Evolutionary conservation across 2,329 filamentous ascomycete genomes (phyloP).

Genomic region (Sclerotinia trifoliorum): DNA sequence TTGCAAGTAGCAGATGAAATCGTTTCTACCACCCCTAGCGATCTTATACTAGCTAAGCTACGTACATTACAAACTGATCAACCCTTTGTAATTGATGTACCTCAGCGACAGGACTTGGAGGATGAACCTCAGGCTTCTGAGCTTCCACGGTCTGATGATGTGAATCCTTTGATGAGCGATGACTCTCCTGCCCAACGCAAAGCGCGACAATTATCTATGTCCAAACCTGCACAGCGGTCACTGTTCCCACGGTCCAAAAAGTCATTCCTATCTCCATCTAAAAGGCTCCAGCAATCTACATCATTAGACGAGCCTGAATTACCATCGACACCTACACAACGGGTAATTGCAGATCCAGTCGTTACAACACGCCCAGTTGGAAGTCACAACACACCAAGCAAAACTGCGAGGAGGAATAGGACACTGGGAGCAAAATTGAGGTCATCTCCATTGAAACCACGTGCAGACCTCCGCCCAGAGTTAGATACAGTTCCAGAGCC

Average conservation of each 20-base stretch:
- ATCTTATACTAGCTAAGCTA: slow-evolving; percentile 6
- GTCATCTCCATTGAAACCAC: slow-evolving; percentile 40
- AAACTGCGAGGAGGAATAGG: slow-evolving; percentile 46
- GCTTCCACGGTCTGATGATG: slow-evolving; percentile 5
- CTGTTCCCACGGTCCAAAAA: not conserved
- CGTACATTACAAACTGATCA: not conserved
- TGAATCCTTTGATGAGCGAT: slow-evolving; percentile 16
- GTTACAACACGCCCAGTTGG: slow-evolving; percentile 56
- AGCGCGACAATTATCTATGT: slow-evolving; percentile 18
- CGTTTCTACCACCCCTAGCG: slow-evolving; percentile 8
- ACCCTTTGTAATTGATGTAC: not conserved
- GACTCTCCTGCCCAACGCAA: slow-evolving; percentile 18
- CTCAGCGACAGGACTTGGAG: not conserved
- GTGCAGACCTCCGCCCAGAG: slow-evolving; percentile 24
- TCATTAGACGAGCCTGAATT: slow-evolving; percentile 59
- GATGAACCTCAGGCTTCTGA: not conserved
- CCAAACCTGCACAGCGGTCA: slow-evolving; percentile 14
- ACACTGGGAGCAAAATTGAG: slow-evolving; percentile 33
- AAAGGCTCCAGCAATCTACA: slow-evolving; percentile 1
- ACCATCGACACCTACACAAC: slow-evolving; percentile 55
- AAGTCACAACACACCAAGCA: slow-evolving; percentile 60
- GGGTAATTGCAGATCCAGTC: slow-evolving; percentile 51
- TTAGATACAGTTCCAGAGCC: slow-evolving; percentile 6
- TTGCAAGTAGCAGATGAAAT: not conserved
- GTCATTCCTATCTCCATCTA: not conserved